phyloP scores from a whole-genome alignment of 345 rosid genomes.

The Populus nigra region DNA sequence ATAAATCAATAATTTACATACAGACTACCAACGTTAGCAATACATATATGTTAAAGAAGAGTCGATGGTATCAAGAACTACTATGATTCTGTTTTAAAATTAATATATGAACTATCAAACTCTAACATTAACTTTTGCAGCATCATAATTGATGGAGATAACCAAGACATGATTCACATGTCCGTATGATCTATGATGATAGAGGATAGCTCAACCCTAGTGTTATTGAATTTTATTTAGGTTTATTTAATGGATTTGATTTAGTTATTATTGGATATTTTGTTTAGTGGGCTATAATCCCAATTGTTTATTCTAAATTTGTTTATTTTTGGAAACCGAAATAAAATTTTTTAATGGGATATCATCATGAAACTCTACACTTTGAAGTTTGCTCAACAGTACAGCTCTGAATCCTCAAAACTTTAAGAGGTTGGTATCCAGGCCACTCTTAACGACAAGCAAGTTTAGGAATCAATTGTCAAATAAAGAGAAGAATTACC shows the following conservation, averaged over 20 bases:
- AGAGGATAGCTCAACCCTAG: too few relatives aligned
- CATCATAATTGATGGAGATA: neutral
- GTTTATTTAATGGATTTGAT: too few relatives aligned
- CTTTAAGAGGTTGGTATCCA: neutral
- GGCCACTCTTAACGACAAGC: neutral
- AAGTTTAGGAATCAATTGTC: neutral
- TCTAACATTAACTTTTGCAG: neutral
- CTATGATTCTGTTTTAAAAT: neutral
- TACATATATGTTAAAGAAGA: neutral
- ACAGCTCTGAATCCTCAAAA: neutral
- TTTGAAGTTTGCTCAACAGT: neutral
- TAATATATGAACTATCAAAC: neutral
- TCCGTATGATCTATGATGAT: too few relatives aligned
- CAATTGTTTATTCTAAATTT: too few relatives aligned
- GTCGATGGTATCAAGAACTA: neutral
- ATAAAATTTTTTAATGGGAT: neutral
- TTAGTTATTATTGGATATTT: too few relatives aligned
- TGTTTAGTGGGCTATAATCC: too few relatives aligned
- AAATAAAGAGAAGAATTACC: slow-evolving; percentile 33
- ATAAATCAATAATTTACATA: too few relatives aligned
- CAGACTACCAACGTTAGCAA: too few relatives aligned
- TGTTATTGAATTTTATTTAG: too few relatives aligned
- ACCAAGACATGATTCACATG: too few relatives aligned
- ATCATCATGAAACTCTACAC: neutral
- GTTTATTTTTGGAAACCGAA: too few relatives aligned